Percentiles rank a stretch among this genome's conserved stretches.
These are phyloP conservation scores for Avena eriantha DNA, from an alignment of 176 grass and related monocot genomes.

Conservation along the genomic window DNA sequence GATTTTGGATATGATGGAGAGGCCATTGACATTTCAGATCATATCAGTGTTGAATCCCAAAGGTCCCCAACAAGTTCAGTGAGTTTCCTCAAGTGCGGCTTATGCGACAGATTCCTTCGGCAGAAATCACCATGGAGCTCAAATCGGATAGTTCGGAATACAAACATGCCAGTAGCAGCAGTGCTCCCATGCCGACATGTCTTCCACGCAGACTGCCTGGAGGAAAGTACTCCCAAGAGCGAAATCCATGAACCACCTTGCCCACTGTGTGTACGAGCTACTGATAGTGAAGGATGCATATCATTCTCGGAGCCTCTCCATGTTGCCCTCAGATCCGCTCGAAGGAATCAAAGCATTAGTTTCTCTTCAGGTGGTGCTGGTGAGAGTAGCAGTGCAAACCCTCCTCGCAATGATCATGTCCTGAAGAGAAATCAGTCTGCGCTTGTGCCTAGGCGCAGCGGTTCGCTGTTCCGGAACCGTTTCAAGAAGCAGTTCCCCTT, in stretches of 20 bases:
- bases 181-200: constrained; percentile 86
- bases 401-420: constrained; percentile 38
- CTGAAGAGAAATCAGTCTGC: constrained; percentile 63
- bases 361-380: constrained; percentile 46
- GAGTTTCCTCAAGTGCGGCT: constrained; percentile 69
- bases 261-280: constrained; percentile 59
- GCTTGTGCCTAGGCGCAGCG: not conserved
- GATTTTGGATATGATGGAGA: constrained; percentile 91
- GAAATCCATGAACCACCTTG: constrained; percentile 85
- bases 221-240: constrained; percentile 82
- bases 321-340: constrained; percentile 59
- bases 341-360: constrained; percentile 46
- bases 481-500: constrained; percentile 86
- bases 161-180: constrained; percentile 86
- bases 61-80: constrained; percentile 56
- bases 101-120: constrained; percentile 82
- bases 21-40: constrained; percentile 75
- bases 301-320: constrained; percentile 92
- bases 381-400: constrained; percentile 50
- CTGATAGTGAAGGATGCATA: constrained; percentile 52
- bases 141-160: constrained; percentile 74
- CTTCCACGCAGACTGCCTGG: constrained; percentile 94
- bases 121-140: constrained; percentile 97
- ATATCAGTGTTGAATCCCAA: constrained; percentile 71
- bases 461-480: constrained; percentile 59